phyloP scores from a whole-genome alignment of 352 stramenopile species.

The Elongisporangium prolatum region DNA sequence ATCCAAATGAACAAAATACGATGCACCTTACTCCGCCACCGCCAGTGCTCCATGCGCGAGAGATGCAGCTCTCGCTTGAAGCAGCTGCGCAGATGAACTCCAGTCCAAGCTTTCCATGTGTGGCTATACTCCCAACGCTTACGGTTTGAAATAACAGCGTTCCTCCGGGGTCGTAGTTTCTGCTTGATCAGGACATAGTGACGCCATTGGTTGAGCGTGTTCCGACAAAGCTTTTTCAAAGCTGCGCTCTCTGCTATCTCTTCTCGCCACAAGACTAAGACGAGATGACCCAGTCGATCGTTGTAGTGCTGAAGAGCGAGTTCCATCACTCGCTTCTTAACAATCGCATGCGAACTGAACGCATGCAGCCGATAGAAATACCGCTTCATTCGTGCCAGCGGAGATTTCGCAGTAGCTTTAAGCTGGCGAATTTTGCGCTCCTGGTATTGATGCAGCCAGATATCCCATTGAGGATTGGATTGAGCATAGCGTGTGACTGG shows the following conservation, averaged over 20 bases:
- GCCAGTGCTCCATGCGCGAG: conserved; percentile 34
- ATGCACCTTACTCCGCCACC: conserved; percentile 41
- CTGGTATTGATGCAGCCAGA: conserved; percentile 75
- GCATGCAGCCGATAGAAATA: conserved; percentile 33
- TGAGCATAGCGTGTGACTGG: conserved; percentile 39
- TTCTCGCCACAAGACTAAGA: conserved; percentile 39
- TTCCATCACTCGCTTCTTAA: conserved; percentile 12
- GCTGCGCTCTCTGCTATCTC: conserved; percentile 37
- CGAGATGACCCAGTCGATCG: conserved; percentile 5
- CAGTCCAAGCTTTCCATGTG: conserved; percentile 38
- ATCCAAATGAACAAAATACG: conserved; percentile 56
- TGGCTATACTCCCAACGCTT: conserved; percentile 16
- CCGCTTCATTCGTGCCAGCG: conserved; percentile 36
- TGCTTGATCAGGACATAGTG: conserved; percentile 31
- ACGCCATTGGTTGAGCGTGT: conserved; percentile 17
- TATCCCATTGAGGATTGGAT: conserved; percentile 57
- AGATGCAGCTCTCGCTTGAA: conserved; percentile 58
- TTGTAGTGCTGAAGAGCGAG: conserved; percentile 17
- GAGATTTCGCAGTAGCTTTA: conserved; percentile 49
- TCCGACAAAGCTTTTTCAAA: conserved; percentile 40
- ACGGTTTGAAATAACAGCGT: conserved; percentile 11
- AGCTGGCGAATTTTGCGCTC: conserved; percentile 70
- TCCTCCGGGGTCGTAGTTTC: conserved; percentile 33
- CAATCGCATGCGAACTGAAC: conserved; percentile 16
- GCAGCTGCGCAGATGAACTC: conserved; percentile 44